These are phyloP conservation scores for Zygosaccharomyces sapae DNA, from an alignment of 1,139 yeast genomes.

Conservation along the genomic window DNA sequence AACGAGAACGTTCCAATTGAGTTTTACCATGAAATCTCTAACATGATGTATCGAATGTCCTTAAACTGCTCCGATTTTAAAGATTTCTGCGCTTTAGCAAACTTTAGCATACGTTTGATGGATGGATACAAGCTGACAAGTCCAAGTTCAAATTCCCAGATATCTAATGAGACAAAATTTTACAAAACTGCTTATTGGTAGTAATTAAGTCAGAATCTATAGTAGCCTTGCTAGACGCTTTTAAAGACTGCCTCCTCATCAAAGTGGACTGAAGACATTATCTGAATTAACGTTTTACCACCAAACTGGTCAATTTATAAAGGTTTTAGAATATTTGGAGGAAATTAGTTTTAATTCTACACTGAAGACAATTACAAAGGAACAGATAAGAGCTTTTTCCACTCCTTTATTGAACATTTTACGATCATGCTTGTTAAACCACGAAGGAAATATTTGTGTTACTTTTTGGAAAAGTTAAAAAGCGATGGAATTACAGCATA, in stretches of 20 bases:
- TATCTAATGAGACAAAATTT: constrained; percentile 12
- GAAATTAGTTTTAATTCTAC: background rate
- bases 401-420: constrained; percentile 16
- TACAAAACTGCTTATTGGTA: constrained; percentile 18
- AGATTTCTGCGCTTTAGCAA: constrained; percentile 18
- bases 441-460: constrained; percentile 14
- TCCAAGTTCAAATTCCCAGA: constrained; percentile 3
- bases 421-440: constrained; percentile 10
- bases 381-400: constrained; percentile 12
- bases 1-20: constrained; percentile 21
- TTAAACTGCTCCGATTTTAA: constrained; percentile 5
- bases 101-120: constrained; percentile 19
- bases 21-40: constrained; percentile 25
- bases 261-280: constrained; percentile 9
- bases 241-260: constrained; percentile 8
- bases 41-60: constrained; percentile 22
- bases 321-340: constrained; percentile 14
- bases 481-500: constrained; percentile 13
- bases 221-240: constrained; percentile 9
- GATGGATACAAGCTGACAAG: constrained; percentile 12
- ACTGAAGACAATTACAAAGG: background rate
- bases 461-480: constrained; percentile 6
- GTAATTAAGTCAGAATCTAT: constrained; percentile 20
- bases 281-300: constrained; percentile 20
- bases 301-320: constrained; percentile 19